Base-by-base conservation (phyloP, 495 filamentous ascomycete genomes). In the Lasiosphaeria ovina region DNA sequence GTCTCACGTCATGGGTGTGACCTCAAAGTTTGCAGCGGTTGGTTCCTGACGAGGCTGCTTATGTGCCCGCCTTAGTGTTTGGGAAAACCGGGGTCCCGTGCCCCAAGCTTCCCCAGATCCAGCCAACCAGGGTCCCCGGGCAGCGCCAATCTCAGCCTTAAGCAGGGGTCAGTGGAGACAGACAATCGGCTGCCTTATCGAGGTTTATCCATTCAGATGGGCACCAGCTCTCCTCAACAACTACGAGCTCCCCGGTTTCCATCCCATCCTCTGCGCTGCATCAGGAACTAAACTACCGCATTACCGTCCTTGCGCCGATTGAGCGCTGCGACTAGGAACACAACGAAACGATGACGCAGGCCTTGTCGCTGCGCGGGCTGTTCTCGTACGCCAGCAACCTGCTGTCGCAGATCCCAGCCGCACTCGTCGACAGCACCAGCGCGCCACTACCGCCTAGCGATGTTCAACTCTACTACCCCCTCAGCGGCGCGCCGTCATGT, bases 401-500 rank as follows among this genome's bases (percentile, higher is more conserved):
- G 35, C 24, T 65, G 17, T 54, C 65, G 9, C 59, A 66, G 16
- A 6, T 60, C 60, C 59, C 58, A 48, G 10, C 17, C 51, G 12
- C 51, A 3, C 51, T 55, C 50, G 45, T 51, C 54, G 24, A 31
- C 52, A 44, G 17, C 42, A 35, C 24, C 42, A 35, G n/a, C 8
- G 24, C 24, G 42, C 4, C 38, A 33, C 35, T 31, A 12, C 31
- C 53, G 9, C 52, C 59, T 54, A 47, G 24, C 49, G 53, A 69
- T 60, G 40, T 73, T 54, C 62, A 36, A 24, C 36, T 14, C 40
- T 75, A 75, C 58, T 66, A 72, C 10, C 70, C 76, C 14, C 62
- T 77, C 32, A 72, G 62, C 60, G 69, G 67, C 31, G 64, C 74
- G 0, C 73, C 69, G 14, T 68, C 71, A 6, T 81, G 78, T 51